These are phyloP conservation scores for Aspergillus awamori DNA, from an alignment of 2,329 filamentous ascomycete species.

Conservation along the genomic window DNA sequence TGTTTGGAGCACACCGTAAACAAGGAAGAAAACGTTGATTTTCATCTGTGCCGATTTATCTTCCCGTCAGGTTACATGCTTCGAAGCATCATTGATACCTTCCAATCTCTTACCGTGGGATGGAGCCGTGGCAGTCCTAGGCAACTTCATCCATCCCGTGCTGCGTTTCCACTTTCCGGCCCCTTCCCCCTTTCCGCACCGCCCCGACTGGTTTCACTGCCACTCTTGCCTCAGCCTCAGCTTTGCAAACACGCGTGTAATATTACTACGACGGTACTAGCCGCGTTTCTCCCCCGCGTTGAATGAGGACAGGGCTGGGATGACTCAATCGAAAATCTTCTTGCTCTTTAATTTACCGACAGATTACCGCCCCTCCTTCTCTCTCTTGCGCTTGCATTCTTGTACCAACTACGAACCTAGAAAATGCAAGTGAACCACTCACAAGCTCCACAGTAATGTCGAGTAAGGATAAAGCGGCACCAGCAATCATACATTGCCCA, in stretches of 20 bases:
- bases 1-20: neutral
- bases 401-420: conserved; percentile 10
- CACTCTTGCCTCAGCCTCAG: conserved; percentile 34
- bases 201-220: conserved; percentile 34
- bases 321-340: conserved; percentile 8
- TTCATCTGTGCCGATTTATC: too few relatives aligned
- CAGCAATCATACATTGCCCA: conserved; percentile 6
- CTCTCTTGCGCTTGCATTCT: neutral
- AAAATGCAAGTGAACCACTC: conserved; percentile 8
- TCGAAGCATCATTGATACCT: neutral
- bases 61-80: too few relatives aligned
- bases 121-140: neutral
- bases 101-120: neutral
- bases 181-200: conserved; percentile 29
- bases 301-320: conserved; percentile 5
- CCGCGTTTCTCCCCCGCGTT: conserved; percentile 19
- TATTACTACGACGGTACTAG: conserved; percentile 21
- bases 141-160: neutral
- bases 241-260: conserved; percentile 14
- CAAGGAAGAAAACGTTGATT: neutral
- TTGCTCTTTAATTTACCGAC: conserved; percentile 3
- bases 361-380: neutral
- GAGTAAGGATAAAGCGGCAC: conserved; percentile 20
- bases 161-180: conserved; percentile 18
- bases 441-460: conserved; percentile 14